phyloP scores from a whole-genome alignment of 192 early-diverging fungal species.

The Backusella macrospora region DNA sequence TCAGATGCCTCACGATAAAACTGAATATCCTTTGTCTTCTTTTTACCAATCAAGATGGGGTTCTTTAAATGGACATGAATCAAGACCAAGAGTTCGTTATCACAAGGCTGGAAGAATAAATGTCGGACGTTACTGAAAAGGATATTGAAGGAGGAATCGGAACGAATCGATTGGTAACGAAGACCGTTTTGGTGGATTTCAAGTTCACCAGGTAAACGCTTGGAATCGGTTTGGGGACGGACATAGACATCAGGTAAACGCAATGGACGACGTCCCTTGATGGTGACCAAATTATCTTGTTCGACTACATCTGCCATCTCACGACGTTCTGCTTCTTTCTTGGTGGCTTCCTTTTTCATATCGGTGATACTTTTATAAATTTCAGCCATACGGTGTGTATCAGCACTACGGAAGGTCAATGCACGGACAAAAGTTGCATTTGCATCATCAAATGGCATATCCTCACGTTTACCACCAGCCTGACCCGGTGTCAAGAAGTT shows the following conservation, averaged over 20 bases:
- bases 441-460: slow-evolving; percentile 82
- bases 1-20: slow-evolving; percentile 98
- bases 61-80: slow-evolving; percentile 96
- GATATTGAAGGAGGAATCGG: slow-evolving; percentile 84
- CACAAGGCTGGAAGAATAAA: slow-evolving; percentile 98
- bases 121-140: slow-evolving; percentile 98
- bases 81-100: slow-evolving; percentile 93
- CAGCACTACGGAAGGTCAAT: slow-evolving; percentile 88
- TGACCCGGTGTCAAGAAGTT: slow-evolving; percentile 97
- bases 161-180: slow-evolving; percentile 82
- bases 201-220: slow-evolving; percentile 91
- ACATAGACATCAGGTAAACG: slow-evolving; percentile 90
- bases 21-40: slow-evolving; percentile 98
- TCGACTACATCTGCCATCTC: slow-evolving; percentile 96
- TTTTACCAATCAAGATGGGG: slow-evolving; percentile 97
- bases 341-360: slow-evolving; percentile 90
- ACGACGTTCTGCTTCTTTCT: slow-evolving; percentile 92
- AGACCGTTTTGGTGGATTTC: slow-evolving; percentile 97
- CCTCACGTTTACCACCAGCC: slow-evolving; percentile 89
- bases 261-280: slow-evolving; percentile 73
- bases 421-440: slow-evolving; percentile 91
- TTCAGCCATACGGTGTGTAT: slow-evolving; percentile 80
- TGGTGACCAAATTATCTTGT: slow-evolving; percentile 86
- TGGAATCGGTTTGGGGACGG: slow-evolving; percentile 88
- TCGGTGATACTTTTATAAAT: slow-evolving; percentile 86